Percentiles rank a stretch among this genome's conserved stretches.
These are phyloP conservation scores for Aquanectria penicillioides DNA, from an alignment of 2,329 filamentous ascomycete species.

Conservation along the genomic window DNA sequence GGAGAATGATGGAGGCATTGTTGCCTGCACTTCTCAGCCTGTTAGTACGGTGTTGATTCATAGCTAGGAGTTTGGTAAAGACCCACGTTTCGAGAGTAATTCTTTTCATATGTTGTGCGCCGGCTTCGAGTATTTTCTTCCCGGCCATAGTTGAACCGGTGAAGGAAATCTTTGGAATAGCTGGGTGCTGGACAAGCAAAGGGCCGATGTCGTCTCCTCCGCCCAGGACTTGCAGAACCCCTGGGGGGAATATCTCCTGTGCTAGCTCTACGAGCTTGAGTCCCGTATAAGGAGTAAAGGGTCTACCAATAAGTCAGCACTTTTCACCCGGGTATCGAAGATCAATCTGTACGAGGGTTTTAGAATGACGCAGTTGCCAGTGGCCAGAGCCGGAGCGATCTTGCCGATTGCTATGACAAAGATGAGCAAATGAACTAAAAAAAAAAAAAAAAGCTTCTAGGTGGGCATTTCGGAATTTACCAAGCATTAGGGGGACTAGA, in stretches of 20 bases:
- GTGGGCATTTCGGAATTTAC: too few relatives aligned
- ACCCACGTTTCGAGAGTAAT: conserved; percentile 8
- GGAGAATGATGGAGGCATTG: conserved; percentile 29
- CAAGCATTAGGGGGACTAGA: too few relatives aligned
- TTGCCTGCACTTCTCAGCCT: too few relatives aligned
- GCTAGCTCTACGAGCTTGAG: conserved; percentile 68
- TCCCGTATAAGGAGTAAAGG: conserved; percentile 62
- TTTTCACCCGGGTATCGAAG: too few relatives aligned
- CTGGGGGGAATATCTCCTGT: conserved; percentile 65
- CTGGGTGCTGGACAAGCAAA: conserved; percentile 65
- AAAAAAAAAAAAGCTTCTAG: too few relatives aligned
- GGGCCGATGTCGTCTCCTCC: conserved; percentile 70
- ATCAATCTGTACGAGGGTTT: not conserved
- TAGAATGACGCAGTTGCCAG: not conserved
- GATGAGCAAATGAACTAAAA: too few relatives aligned
- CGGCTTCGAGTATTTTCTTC: conserved; percentile 66
- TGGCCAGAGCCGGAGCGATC: not conserved
- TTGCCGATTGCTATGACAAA: too few relatives aligned
- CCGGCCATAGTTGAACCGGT: conserved; percentile 68
- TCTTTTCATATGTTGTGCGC: conserved; percentile 65
- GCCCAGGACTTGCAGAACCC: conserved; percentile 67
- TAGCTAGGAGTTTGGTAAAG: too few relatives aligned
- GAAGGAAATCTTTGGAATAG: conserved; percentile 69
- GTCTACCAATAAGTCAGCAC: too few relatives aligned
- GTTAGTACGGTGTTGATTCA: too few relatives aligned